Conservation (phyloP, 768 basidiomycete genomes). For the Naganishia antarctica region DNA sequence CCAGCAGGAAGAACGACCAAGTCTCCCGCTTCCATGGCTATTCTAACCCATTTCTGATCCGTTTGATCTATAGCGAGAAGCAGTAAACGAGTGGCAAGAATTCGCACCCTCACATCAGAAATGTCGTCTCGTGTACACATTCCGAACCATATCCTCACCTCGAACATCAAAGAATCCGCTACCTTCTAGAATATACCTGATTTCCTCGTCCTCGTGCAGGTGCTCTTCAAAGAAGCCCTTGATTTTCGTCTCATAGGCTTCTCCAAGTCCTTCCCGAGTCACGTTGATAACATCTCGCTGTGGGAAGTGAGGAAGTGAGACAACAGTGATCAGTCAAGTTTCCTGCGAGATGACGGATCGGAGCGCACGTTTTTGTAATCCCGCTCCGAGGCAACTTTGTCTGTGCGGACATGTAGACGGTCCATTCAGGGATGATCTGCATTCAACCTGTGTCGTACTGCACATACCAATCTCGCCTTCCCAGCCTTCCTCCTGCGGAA, state of each 20-base stretch:
- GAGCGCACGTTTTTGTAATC: constrained; percentile 66
- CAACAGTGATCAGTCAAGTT: not conserved
- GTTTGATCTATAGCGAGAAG: constrained; percentile 13
- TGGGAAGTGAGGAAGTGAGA: not conserved
- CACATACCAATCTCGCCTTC: constrained; percentile 40
- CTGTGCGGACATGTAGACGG: constrained; percentile 43
- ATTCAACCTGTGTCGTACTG: not conserved
- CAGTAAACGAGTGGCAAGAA: not conserved
- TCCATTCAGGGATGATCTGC: not conserved
- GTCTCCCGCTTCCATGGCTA: constrained; percentile 71
- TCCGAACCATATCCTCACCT: constrained; percentile 53
- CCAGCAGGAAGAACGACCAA: constrained; percentile 81
- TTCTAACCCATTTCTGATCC: constrained; percentile 64
- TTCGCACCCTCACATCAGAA: not conserved
- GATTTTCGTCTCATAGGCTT: constrained; percentile 75
- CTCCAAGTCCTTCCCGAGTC: constrained; percentile 72
- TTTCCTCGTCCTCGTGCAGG: constrained; percentile 94
- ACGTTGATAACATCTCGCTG: constrained; percentile 69
- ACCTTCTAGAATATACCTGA: constrained; percentile 79
- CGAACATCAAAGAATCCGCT: constrained; percentile 88
- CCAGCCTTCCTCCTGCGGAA: constrained; percentile 59
- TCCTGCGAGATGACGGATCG: not conserved
- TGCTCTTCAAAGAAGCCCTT: constrained; percentile 85
- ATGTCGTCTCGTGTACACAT: not conserved
- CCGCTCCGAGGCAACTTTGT: constrained; percentile 62